Conservation (phyloP, 306 rosid genomes). For the Quercus ilex region DNA sequence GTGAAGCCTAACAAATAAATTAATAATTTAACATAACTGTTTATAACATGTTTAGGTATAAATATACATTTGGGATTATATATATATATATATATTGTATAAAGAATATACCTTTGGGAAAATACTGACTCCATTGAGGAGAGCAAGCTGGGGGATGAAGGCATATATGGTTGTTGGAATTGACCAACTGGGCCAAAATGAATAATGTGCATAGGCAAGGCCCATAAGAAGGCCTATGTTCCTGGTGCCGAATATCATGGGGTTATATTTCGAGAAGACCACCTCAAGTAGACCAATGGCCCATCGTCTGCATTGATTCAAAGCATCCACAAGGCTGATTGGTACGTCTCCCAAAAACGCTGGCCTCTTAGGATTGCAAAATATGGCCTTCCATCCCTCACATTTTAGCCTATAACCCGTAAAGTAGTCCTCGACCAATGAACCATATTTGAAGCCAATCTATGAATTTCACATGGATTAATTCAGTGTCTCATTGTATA, state of each 20-base stretch:
- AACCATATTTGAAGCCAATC: slow-evolving; percentile 43
- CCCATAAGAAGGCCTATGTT: slow-evolving; percentile 29
- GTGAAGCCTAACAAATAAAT: too few species aligned
- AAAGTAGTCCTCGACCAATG: slow-evolving; percentile 34
- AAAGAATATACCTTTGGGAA: slow-evolving; percentile 23
- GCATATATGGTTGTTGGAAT: slow-evolving; percentile 32
- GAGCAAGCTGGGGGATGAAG: slow-evolving; percentile 42
- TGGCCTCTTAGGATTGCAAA: slow-evolving; percentile 40
- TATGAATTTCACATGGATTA: not conserved
- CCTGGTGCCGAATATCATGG: slow-evolving; percentile 21
- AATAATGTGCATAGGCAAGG: slow-evolving; percentile 23
- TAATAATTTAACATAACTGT: too few species aligned
- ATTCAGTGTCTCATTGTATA: too few species aligned
- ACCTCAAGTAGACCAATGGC: slow-evolving; percentile 30
- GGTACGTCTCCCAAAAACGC: slow-evolving; percentile 40
- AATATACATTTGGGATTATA: not conserved
- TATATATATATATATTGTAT: too few species aligned
- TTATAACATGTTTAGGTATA: too few species aligned
- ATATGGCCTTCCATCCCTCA: slow-evolving; percentile 36
- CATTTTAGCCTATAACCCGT: slow-evolving; percentile 22
- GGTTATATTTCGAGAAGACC: slow-evolving; percentile 25
- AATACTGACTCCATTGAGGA: slow-evolving; percentile 29
- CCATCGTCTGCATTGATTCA: slow-evolving; percentile 39
- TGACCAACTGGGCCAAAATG: slow-evolving; percentile 24
- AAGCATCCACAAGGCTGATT: slow-evolving; percentile 21